Base-by-base conservation (phyloP, 148 eudicot species). In the Gaultheria prostrata region DNA sequence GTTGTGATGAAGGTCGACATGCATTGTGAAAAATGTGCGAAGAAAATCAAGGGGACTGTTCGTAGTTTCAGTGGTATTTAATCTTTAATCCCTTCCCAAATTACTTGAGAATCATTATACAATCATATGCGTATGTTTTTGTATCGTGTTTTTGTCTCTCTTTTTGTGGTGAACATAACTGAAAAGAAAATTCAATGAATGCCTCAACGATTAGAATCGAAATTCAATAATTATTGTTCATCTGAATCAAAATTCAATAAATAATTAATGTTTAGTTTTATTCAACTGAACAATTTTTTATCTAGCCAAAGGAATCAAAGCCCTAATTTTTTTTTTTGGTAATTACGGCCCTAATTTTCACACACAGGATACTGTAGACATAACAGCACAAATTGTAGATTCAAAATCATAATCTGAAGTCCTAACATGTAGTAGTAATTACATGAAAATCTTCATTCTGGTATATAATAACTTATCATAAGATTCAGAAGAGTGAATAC, bases 11-110 rank as follows among this genome's bases (percentile, higher is more conserved):
- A 88, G 84, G 83, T 91, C 20, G 97, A 93, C 45, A 86, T 95
- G 89, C 98, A 95, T 91, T 95, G 98, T 76, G 95, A 95, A 76
- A 97, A 97, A 56, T 95, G 98, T 78, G 98, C 94, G 4, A 91
- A 93, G 84, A 93, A 93, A 87, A 86, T 95, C 87, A 83, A 76
- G 57, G 86, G 87, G 43, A 76, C 92, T 61, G 63, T 93, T 83
- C 83, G 85, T 56, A 85, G 88, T 73, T 89, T 88, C n/a, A 79
- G 89, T 82, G 94, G 98, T 94, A 91, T 13, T 48, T 28, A 11
- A 9, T 24, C 14, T 18, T 3, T 56, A 70, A 30, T 72, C 39
- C 26, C 10, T 21, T 10, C 10, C 28, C 26, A 4, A 7, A 18
- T 53, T 5, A 13, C 20, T 69, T 45, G 1, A 33, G 5, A 33